Base-by-base conservation (phyloP, 768 basidiomycete genomes). In the Amanita subjunquillea region DNA sequence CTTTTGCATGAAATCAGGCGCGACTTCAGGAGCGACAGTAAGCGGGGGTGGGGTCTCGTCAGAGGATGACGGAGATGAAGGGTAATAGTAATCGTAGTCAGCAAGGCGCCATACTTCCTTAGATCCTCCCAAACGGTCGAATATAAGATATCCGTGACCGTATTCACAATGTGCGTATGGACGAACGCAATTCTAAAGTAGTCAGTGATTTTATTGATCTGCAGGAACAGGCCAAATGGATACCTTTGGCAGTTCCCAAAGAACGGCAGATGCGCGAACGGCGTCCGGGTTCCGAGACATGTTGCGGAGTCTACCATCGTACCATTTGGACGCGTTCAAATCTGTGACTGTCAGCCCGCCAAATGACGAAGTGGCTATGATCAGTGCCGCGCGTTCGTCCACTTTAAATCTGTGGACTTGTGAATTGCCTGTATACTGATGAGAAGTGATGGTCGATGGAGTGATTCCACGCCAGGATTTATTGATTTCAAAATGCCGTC, bases 321-420 rank as follows among this genome's bases (percentile, higher is more conserved):
- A 51, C 50, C 50, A 51, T 13, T 29, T 42, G 22, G 53, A 41
- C 9, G 46, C 46, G 5, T 73, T 63, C 23, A 87, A 61, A 59
- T 84, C 80, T 7, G 71, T 71, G 0, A 90, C 86, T 0, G 59
- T 56, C 7, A 91, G 58, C 0, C 85, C 85, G 0, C 85, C 85
- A 38, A 25, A 8, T 56, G 54, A 5, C 63, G 62, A 40, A 0
- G 86, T 87, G 3, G 76, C 75, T 39, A 90, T 76, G 47, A 84
- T 67, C 22, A 83, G 70, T 3, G 79, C 77, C 8, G 70, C 71
- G 30, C 70, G 64, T 58, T 85, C 79, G 53, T 91, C 89, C 20
- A 85, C 75, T 65, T 91, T 91, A 67, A 90, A 80, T 6, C 86
- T 79, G 64, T 90, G 86, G 0, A 86, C 79, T 3, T 62, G 58